Conservation (phyloP, 2,329 filamentous ascomycete genomes). For the Tolypocladium amazonense region DNA sequence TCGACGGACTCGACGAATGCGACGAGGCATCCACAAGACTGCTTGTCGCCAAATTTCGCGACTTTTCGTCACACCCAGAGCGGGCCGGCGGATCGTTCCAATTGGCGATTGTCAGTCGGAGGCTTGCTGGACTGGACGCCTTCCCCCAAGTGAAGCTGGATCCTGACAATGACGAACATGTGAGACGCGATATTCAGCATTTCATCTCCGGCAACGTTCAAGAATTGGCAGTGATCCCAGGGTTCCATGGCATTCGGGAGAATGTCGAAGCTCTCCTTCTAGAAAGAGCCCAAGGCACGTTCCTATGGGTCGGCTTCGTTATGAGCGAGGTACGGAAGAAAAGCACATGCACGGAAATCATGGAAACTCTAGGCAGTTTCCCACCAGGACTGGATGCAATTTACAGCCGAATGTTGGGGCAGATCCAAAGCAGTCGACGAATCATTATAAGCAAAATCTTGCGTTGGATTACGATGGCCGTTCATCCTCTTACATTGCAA, state of each 20-base stretch:
- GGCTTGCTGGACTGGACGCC: neutral
- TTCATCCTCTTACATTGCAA: neutral
- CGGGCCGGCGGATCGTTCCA: neutral
- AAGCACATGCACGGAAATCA: neutral
- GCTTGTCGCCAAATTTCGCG: neutral
- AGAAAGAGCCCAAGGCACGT: neutral
- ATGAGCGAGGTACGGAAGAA: neutral
- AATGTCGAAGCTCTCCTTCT: neutral
- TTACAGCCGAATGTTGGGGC: neutral
- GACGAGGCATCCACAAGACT: neutral
- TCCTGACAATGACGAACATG: neutral
- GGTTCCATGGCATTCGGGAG: neutral
- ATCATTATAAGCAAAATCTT: neutral
- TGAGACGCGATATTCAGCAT: neutral
- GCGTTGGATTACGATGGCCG: neutral
- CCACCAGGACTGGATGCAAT: neutral
- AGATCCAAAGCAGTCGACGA: neutral
- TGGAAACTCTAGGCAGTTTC: neutral
- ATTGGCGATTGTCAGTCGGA: neutral
- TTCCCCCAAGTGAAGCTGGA: neutral
- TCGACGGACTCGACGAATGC: neutral
- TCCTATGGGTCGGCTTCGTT: neutral
- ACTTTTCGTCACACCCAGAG: neutral
- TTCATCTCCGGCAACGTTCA: neutral
- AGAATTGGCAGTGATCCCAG: neutral